A percentile compares a stretch with the other conserved stretches of the same genome.
Conservation (phyloP, 2,329 filamentous ascomycete genomes). For the Aspergillus sp. region DNA sequence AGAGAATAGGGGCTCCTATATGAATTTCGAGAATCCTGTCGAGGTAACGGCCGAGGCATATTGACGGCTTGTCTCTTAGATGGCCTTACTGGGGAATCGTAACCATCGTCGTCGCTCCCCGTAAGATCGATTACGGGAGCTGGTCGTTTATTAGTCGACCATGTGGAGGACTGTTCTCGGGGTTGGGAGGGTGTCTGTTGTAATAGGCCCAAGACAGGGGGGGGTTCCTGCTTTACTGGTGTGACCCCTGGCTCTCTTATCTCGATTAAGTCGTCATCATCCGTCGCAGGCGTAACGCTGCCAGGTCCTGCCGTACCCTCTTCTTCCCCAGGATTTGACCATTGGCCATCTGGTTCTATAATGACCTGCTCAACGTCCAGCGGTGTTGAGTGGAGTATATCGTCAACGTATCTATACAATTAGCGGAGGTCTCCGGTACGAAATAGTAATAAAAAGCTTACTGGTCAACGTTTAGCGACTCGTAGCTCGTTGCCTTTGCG, state of each 20-base stretch:
- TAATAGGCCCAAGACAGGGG: slow-evolving; percentile 22
- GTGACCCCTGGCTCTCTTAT: slow-evolving; percentile 40
- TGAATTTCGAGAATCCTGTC: slow-evolving; percentile 23
- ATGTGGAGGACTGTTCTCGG: slow-evolving; percentile 39
- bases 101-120: slow-evolving; percentile 52
- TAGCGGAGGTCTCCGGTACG: slow-evolving; percentile 5
- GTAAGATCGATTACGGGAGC: slow-evolving; percentile 56
- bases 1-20: slow-evolving; percentile 20
- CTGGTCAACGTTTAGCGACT: slow-evolving; percentile 83
- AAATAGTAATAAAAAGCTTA: slow-evolving; percentile 45
- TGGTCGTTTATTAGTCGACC: slow-evolving; percentile 48
- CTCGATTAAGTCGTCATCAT: slow-evolving; percentile 54
- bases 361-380: slow-evolving; percentile 77
- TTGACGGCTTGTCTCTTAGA: slow-evolving; percentile 34
- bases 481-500: slow-evolving; percentile 77
- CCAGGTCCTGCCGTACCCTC: slow-evolving; percentile 37
- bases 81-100: slow-evolving; percentile 43
- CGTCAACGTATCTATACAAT: slow-evolving; percentile 70
- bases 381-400: slow-evolving; percentile 76
- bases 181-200: slow-evolving; percentile 36
- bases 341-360: slow-evolving; percentile 82
- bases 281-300: slow-evolving; percentile 38
- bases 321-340: slow-evolving; percentile 56
- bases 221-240: slow-evolving; percentile 39
- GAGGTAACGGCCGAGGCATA: slow-evolving; percentile 21